Conservation (phyloP, 768 basidiomycete genomes). For the Amanita pallidorosea region DNA sequence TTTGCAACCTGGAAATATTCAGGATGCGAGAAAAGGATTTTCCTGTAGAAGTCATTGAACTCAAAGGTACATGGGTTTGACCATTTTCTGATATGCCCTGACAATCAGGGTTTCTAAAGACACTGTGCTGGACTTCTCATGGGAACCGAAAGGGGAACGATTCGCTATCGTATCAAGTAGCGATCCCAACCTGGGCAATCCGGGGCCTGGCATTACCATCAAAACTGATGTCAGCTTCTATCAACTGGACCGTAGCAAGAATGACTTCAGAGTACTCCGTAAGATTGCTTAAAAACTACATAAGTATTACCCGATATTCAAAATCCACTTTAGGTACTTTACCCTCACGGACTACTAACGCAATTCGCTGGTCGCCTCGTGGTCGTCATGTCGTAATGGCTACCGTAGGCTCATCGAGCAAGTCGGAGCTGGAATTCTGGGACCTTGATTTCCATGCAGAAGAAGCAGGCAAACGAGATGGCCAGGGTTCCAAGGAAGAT, state of each 20-base stretch:
- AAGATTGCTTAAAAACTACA: conserved; percentile 15
- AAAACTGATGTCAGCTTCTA: conserved; percentile 97
- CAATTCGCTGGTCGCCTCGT: conserved; percentile 92
- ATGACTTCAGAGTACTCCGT: conserved; percentile 90
- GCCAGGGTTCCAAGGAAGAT: conserved; percentile 48
- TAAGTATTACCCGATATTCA: not conserved
- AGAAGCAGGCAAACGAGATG: conserved; percentile 38
- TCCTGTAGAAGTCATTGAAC: conserved; percentile 94
- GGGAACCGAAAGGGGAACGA: conserved; percentile 97
- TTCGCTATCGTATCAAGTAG: conserved; percentile 92
- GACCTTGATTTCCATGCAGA: conserved; percentile 87
- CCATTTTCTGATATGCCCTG: not conserved
- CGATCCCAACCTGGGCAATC: conserved; percentile 88
- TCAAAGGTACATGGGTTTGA: conserved; percentile 58
- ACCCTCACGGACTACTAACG: conserved; percentile 79
- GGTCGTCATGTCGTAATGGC: conserved; percentile 94
- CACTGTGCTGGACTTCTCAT: conserved; percentile 91
- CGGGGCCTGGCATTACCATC: conserved; percentile 84
- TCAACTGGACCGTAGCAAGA: conserved; percentile 84
- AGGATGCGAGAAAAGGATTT: conserved; percentile 94
- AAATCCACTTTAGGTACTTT: conserved; percentile 46
- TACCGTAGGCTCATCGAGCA: conserved; percentile 88
- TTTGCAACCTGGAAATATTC: conserved; percentile 98
- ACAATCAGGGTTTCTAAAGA: conserved; percentile 34
- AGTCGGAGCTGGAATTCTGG: conserved; percentile 99